Evolutionary conservation across 768 basidiomycete genomes (phyloP), one percentile per base, ranked within the genome.

Genomic region (Tricholoma sp.): DNA sequence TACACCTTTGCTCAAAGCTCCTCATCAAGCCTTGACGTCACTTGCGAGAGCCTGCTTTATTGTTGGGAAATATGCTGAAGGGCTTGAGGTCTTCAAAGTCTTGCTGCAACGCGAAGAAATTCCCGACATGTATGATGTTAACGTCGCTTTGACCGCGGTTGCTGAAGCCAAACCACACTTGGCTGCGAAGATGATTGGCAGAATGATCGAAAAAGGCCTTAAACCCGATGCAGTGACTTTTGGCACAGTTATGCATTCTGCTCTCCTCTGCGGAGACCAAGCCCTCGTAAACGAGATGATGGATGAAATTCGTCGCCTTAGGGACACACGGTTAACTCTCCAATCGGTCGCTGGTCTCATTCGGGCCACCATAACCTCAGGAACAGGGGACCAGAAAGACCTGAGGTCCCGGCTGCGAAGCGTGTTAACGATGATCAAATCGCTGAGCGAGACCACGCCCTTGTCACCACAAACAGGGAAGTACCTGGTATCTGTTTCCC

Each of bases 121-220:
- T 52, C 85, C 85, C 14, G 86, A 89, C 67, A 60, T 78, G 37
- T 72, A 81, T 64, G 88, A 90, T 64, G 71, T 87, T 51, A 88
- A 88, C 63, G 80, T 90, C 50, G 78, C 77, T 39, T 74, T 90
- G 55, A 73, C 75, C 3, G 80, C 77, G 9, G 67, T 88, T 52
- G 80, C 85, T 24, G 71, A 75, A 57, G 67, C 76, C 59, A 70
- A 79, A 43, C 80, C 85, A 19, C 69, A 69, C 10, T 63, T 63
- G 14, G 88, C 83, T 1, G 72, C 70, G 19, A 62, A 59, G 16
- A 72, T 84, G 63, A 66, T 89, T n/a, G 63, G 73, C 55, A 73
- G 74, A 31, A 86, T 89, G 83, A 61, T 71, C 1, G 61, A 69
- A 14, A 62, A 63, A 22, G 82, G 83, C 16, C 58, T 86, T 27